Base-by-base conservation (phyloP, 257 asterid genomes). In the Datura wrightii region DNA sequence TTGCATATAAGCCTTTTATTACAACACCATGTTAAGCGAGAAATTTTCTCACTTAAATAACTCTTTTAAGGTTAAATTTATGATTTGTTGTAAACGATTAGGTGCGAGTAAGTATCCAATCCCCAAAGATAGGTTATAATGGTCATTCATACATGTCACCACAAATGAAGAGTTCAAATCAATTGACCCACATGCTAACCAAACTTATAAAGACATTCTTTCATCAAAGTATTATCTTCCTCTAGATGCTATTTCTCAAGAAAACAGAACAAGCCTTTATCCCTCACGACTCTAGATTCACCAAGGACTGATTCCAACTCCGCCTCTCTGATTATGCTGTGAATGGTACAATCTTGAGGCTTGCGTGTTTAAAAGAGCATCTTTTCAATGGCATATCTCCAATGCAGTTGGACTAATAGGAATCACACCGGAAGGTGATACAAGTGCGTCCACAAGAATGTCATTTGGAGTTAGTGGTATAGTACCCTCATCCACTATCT, bases 401-500 rank as follows among this genome's bases (percentile, higher is more conserved):
- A 31, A 83, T 56, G 94, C 96, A 11, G 90, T 89, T 63, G 87
- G 88, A 89, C 90, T 94, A 67, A 93, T 90, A 65, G 96, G 93
- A 80, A 96, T 91, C 46, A 94, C 90, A 55, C 98, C 99, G 1
- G 94, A 90, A 59, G 98, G 87, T 84, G 94, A 85, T 34, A 94
- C 90, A 5, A 95, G 94, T 62, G 97, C 99, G 71, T 97, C 99
- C 4, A 97, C 83, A 10, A 85, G 89, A 67, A 95, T 91, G 79
- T 97, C 99, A 50, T 86, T 89, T 60, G 96, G 94, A 82, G 98
- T 93, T 13, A 93, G 44, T 5, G 99, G 99, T 88, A 97, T 92
- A 79, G 89, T 89, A 36, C 91, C 93, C 15, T 92, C 96, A 53
- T 94, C 97, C 89, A 95, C 54, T 87, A 95, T 90, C 85, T 97